Evolutionary conservation across 1,139 yeast species (phyloP).

Genomic region (Debaryomyces psychrophilus): DNA sequence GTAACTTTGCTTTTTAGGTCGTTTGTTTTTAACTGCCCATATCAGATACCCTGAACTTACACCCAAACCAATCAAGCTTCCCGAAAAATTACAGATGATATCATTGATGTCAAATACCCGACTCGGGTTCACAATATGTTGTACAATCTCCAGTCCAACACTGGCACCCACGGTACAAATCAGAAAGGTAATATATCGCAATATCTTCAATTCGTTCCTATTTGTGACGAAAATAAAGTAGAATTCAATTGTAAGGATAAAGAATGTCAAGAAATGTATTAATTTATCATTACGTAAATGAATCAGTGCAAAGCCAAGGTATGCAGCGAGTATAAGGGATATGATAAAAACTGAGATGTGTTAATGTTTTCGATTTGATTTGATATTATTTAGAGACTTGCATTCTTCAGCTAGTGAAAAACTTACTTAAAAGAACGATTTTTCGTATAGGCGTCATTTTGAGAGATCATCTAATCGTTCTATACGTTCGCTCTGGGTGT

Average conservation of each 20-base stretch:
- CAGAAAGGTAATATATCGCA: slow-evolving; percentile 44
- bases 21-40: slow-evolving; percentile 15
- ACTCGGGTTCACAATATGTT: slow-evolving; percentile 44
- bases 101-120: slow-evolving; percentile 55
- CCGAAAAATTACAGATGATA: slow-evolving; percentile 46
- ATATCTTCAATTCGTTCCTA: slow-evolving; percentile 37
- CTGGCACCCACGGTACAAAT: slow-evolving; percentile 51
- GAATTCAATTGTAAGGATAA: slow-evolving; percentile 53
- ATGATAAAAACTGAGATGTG: slow-evolving; percentile 30
- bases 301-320: slow-evolving; percentile 57
- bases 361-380: not conserved
- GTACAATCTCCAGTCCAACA: slow-evolving; percentile 56
- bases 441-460: slow-evolving; percentile 24
- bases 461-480: not conserved
- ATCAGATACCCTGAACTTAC: slow-evolving; percentile 18
- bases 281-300: slow-evolving; percentile 54
- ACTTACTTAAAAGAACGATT: slow-evolving; percentile 34
- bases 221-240: slow-evolving; percentile 55
- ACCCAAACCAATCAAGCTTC: slow-evolving; percentile 34
- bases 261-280: slow-evolving; percentile 54
- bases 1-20: slow-evolving; percentile 5
- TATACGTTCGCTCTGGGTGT: not conserved
- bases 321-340: slow-evolving; percentile 36
- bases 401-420: not conserved
- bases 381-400: not conserved